Evolutionary conservation across 352 stramenopile genomes (phyloP), one percentile per base, ranked within the genome.

Genomic region (Phytopythium vexans): DNA sequence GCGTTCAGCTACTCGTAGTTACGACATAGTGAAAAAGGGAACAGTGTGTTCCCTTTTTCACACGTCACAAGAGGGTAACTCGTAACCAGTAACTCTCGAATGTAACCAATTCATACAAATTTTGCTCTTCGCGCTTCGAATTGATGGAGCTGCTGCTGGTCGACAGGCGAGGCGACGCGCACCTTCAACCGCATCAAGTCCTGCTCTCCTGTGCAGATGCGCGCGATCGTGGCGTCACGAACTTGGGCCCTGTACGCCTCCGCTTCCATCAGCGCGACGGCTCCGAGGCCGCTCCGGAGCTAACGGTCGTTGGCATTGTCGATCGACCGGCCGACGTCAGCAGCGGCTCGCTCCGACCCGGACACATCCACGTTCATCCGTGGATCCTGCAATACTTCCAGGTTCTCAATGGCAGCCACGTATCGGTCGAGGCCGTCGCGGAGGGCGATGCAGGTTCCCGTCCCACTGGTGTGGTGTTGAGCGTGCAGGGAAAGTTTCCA

Each of bases 121-220:
- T n/a, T n/a, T n/a, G n/a, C n/a, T n/a, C 21, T 2, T 1, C 21
- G 21, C 21, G 21, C 21, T 27, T 27, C 21, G 21, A 27, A 27
- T 27, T 27, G 21, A 27, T 27, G 21, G 21, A 27, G 21, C 21
- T 27, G 21, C 1, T 27, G 21, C 2, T 27, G 21, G 21, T 27
- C 21, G 21, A 27, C 21, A 27, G 21, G 21, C 21, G 21, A 27
- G 21, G 21, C 21, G 2, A 27, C 21, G 40, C 56, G 16, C 41
- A 61, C 10, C 51, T 88, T 52, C 74, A 77, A 41, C 64, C 77
- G 27, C 70, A 88, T 46, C 77, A 88, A 45, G 15, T 83, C 14
- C 54, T 86, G 1, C 11, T 88, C 16, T 49, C 74, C 0, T 37
- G 37, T 8, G 15, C 49, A 6, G 72, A 82, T n/a, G 77, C 74